Evolutionary conservation across 306 rosid genomes (phyloP), one percentile per base, ranked within the genome.

Genomic region (Ziziphus jujuba): DNA sequence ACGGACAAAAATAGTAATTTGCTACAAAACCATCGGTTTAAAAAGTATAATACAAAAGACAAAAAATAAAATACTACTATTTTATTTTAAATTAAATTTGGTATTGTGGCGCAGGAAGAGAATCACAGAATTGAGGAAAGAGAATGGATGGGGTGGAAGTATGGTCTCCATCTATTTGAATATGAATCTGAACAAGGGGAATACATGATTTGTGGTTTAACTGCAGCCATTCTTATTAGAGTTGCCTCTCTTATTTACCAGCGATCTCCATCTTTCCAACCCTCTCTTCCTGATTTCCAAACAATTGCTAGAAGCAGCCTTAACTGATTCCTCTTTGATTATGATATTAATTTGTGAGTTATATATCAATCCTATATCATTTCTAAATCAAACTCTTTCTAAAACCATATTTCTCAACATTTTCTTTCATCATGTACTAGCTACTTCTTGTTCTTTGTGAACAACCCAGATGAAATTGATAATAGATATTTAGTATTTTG

Each of bases 131-230:
- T 63, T 5, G 81, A 75, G 62, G 72, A 75, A 36, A 75, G 75
- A 65, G 72, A 80, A 38, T 80, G 77, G 84, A 80, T 34, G 69
- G 81, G 84, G 7, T 43, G 40, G 65, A 80, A 75, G 58, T 62
- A 80, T 49, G 34, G n/a, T 4, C 48, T 56, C 14, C 80, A 75
- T 69, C 73, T 71, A 12, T 80, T 80, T 40, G 65, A 71, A 4
- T 80, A 55, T 23, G 55, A 71, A 28, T 54, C 68, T 2, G 69
- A 71, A 40, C 44, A 67, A 34, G 77, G 62, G 16, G 57, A 6
- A 24, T 70, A 75, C 40, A 19, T 65, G 9, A 51, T 71, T 21
- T 62, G 78, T 68, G 81, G 84, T 49, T 34, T 75, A 19, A 80
- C 84, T 21, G 80, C 84, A 70, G 71, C 72, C 71, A 80, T 80